Conservation (phyloP, 2,329 filamentous ascomycete genomes). For the Herpotrichia juniperi region DNA sequence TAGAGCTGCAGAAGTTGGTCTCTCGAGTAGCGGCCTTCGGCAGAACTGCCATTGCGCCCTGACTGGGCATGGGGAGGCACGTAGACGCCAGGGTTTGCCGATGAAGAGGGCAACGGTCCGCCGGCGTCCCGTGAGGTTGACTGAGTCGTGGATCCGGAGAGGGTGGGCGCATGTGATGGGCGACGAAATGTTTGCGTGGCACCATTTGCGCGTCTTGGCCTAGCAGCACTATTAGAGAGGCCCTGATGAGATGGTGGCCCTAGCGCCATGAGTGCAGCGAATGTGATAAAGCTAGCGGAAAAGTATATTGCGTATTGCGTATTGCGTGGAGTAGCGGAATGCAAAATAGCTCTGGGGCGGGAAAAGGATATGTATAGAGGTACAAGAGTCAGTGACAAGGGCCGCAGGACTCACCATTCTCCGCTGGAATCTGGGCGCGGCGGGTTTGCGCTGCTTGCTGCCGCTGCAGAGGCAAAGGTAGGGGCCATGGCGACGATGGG, state of each 20-base stretch:
- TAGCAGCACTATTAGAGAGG: conserved; percentile 37
- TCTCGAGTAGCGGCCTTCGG: conserved; percentile 72
- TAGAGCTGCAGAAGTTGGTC: conserved; percentile 81
- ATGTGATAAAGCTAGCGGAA: conserved; percentile 6
- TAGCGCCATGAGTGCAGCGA: conserved; percentile 12
- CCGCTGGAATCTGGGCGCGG: conserved; percentile 50
- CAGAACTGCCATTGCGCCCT: conserved; percentile 62
- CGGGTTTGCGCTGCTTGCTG: conserved; percentile 49
- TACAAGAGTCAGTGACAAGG: background rate
- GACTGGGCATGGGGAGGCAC: conserved; percentile 66
- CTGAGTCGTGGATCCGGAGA: conserved; percentile 49
- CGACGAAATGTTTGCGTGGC: conserved; percentile 71
- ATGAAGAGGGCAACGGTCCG: conserved; percentile 33
- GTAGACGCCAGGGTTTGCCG: conserved; percentile 57
- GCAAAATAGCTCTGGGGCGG: conserved; percentile 8
- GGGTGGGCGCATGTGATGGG: conserved; percentile 64
- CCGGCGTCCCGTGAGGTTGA: conserved; percentile 37
- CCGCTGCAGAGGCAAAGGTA: conserved; percentile 58
- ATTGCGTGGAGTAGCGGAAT: conserved; percentile 16
- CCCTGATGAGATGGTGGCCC: background rate
- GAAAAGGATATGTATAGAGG: conserved; percentile 14
- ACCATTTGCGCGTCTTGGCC: conserved; percentile 70
- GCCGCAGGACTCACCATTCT: conserved; percentile 52
- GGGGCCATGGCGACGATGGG: conserved; percentile 48
- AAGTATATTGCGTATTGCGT: conserved; percentile 17